Conservation (phyloP, 2,329 filamentous ascomycete species). For the Tolypocladium endophyticum region DNA sequence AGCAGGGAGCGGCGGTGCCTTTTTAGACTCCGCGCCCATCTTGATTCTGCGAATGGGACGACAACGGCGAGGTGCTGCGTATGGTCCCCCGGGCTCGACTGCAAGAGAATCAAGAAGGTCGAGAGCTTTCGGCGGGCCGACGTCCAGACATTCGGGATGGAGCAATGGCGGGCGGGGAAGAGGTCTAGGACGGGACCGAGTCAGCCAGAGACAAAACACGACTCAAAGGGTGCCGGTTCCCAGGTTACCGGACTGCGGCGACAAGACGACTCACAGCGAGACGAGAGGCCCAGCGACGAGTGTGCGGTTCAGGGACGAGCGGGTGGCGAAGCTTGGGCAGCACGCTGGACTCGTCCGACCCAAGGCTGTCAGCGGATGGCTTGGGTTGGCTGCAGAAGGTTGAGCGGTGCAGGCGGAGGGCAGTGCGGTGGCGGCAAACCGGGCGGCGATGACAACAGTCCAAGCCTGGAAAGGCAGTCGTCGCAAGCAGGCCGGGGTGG, state of each 20-base stretch:
- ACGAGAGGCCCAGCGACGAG: background rate
- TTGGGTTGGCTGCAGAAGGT: background rate
- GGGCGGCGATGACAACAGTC: background rate
- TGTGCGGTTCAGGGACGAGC: background rate
- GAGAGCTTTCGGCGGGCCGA: conserved; percentile 9
- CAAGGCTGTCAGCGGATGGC: background rate
- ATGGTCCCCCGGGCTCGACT: background rate
- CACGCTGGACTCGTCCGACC: background rate
- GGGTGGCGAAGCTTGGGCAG: background rate
- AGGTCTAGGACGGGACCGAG: background rate
- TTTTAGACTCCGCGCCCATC: conserved; percentile 47
- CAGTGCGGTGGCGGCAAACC: background rate
- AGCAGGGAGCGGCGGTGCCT: conserved; percentile 59
- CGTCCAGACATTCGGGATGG: conserved; percentile 18
- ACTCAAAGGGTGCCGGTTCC: background rate
- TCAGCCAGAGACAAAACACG: conserved; percentile 3
- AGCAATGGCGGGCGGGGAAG: conserved; percentile 6
- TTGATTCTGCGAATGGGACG: conserved; percentile 18
- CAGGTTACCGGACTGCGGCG: background rate
- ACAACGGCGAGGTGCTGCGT: background rate
- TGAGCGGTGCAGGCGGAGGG: background rate
- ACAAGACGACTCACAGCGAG: background rate
- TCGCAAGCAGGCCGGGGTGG: background rate
- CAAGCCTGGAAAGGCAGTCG: background rate
- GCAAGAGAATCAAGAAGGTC: background rate